These are phyloP conservation scores for Russula vinacea DNA, from an alignment of 768 basidiomycete species.

Conservation along the genomic window DNA sequence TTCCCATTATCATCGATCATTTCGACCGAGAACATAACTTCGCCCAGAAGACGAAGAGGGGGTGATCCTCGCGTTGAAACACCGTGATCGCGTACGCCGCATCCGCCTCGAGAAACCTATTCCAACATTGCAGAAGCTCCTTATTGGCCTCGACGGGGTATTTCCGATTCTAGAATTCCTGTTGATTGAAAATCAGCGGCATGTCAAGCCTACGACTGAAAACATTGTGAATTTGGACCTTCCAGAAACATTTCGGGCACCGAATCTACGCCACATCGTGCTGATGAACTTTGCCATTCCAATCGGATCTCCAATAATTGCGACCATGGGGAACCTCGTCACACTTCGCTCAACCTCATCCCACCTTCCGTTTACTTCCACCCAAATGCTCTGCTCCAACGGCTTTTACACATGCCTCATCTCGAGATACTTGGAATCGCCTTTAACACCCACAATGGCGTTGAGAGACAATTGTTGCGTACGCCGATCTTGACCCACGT, in stretches of 20 bases:
- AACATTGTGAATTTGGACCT: neutral
- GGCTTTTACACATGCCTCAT: slow-evolving; percentile 2
- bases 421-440: neutral
- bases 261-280: neutral
- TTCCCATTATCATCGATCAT: neutral
- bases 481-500: neutral
- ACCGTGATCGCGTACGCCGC: neutral
- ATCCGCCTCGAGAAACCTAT: neutral
- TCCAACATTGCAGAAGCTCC: neutral
- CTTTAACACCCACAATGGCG: no score
- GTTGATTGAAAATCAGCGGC: no score
- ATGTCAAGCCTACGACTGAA: neutral
- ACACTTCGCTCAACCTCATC: neutral
- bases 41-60: neutral
- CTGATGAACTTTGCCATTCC: neutral
- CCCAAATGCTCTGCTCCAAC: neutral
- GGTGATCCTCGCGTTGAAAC: neutral
- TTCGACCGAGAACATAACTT: no score
- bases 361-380: neutral
- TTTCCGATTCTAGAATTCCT: neutral
- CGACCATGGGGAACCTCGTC: neutral
- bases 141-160: neutral
- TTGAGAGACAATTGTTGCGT: neutral
- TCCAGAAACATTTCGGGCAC: neutral
- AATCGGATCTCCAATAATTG: neutral